Percentiles rank a stretch among this genome's conserved stretches.
Conservation (phyloP, 768 basidiomycete species). For the Pleurotus ostreatus region DNA sequence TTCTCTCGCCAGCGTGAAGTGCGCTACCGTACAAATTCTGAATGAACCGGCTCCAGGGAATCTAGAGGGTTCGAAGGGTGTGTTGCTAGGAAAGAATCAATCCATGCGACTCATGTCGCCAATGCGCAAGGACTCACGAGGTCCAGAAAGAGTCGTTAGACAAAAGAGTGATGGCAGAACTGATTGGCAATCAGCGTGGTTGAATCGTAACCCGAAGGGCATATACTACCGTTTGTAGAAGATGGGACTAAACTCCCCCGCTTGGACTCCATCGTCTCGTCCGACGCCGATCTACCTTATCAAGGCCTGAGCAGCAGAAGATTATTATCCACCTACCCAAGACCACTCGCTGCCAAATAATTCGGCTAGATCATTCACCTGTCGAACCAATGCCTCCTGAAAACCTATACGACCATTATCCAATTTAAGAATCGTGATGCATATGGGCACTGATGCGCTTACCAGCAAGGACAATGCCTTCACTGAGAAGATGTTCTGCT, state of each 20-base stretch:
- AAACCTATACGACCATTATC: conserved; percentile 28
- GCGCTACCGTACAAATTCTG: conserved; percentile 45
- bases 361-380: conserved; percentile 50
- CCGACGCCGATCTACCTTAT: conserved; percentile 50
- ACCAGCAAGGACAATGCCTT: conserved; percentile 37
- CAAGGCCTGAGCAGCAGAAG: no score
- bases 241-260: conserved; percentile 60
- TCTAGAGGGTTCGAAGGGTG: conserved; percentile 43
- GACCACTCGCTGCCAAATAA: conserved; percentile 53
- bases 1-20: conserved; percentile 25
- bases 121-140: conserved; percentile 31
- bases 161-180: conserved; percentile 31
- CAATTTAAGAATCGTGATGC: neutral
- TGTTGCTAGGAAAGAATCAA: conserved; percentile 24
- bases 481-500: conserved; percentile 39
- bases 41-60: conserved; percentile 48
- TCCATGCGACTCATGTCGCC: neutral
- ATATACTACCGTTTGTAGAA: conserved; percentile 47
- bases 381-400: conserved; percentile 52
- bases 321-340: conserved; percentile 32
- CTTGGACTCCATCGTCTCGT: conserved; percentile 50
- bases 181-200: conserved; percentile 9
- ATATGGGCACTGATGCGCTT: conserved; percentile 6
- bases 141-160: conserved; percentile 52
- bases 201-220: neutral